Evolutionary conservation across 208 protist genomes (phyloP).

Genomic region (Wallacemonas sp.): DNA sequence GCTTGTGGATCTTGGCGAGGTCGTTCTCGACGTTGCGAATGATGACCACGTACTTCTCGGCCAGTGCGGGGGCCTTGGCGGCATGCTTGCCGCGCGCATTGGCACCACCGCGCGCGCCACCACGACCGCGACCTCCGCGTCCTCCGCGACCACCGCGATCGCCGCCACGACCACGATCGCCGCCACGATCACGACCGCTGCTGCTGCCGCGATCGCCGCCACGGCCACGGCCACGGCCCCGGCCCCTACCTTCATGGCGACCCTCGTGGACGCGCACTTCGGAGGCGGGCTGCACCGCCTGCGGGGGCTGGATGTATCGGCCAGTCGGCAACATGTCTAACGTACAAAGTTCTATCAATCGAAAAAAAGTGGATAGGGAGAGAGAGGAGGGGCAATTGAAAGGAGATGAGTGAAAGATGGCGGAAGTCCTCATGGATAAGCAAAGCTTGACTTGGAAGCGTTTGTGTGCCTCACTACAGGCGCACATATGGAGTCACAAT

Average conservation of each 20-base stretch:
- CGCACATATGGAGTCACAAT: too few species aligned
- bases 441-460: too few species aligned
- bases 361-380: background rate
- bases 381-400: too few species aligned
- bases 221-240: constrained; percentile 4
- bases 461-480: too few species aligned
- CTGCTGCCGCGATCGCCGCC: background rate
- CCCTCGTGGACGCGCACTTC: background rate
- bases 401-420: too few species aligned
- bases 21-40: constrained; percentile 89
- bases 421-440: too few species aligned
- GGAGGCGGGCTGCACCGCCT: background rate
- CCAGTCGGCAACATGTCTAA: constrained; percentile 1
- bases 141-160: constrained; percentile 3
- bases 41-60: constrained; percentile 69
- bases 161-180: background rate
- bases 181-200: background rate
- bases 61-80: background rate
- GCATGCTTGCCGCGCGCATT: background rate
- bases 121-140: too few species aligned
- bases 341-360: too few species aligned
- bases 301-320: constrained; percentile 7
- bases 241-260: background rate
- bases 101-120: too few species aligned
- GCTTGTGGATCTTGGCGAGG: constrained; percentile 71